A percentile compares a stretch with the other conserved stretches of the same genome.
Evolutionary conservation across 176 grass and related monocot genomes (phyloP).

Genomic region (Eragrostis curvula): DNA sequence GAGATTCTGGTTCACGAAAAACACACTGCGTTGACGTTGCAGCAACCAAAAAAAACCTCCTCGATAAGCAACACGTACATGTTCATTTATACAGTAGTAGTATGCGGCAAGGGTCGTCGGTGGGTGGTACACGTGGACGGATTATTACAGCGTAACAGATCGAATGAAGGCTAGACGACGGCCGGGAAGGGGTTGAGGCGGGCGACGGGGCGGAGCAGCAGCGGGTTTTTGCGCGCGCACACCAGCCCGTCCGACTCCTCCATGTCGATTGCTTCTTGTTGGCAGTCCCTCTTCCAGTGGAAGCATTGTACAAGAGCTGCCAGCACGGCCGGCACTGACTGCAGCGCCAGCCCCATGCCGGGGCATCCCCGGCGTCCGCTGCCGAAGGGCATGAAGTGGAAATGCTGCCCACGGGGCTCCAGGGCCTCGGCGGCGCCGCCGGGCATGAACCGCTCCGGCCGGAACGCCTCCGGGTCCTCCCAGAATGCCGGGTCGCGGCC

Average conservation of each 20-base stretch:
- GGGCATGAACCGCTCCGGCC: conserved; percentile 67
- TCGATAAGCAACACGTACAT: too few species aligned
- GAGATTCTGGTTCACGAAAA: too few species aligned
- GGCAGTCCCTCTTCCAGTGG: conserved; percentile 41
- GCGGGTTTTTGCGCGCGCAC: conserved; percentile 50
- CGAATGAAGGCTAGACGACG: conserved; percentile 41
- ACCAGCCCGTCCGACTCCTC: conserved; percentile 60
- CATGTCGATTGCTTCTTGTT: conserved; percentile 54
- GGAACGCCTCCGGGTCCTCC: conserved; percentile 62
- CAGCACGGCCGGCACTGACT: conserved; percentile 51
- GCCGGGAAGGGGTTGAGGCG: conserved; percentile 57
- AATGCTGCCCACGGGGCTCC: conserved; percentile 66
- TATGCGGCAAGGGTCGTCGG: too few species aligned
- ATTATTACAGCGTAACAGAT: too few species aligned
- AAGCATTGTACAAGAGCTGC: conserved; percentile 76
- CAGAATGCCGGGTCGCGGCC: conserved; percentile 61
- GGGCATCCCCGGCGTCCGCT: conserved; percentile 66
- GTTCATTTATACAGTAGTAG: too few species aligned
- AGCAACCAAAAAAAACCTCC: too few species aligned
- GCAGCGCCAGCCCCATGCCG: conserved; percentile 59
- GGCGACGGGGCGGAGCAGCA: conserved; percentile 41
- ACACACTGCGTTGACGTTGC: too few species aligned
- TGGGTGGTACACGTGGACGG: too few species aligned
- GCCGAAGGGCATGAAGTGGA: conserved; percentile 77
- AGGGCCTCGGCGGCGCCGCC: conserved; percentile 7